These are phyloP conservation scores for Geoglossum cookeanum DNA, from an alignment of 2,329 filamentous ascomycete species.

Conservation along the genomic window DNA sequence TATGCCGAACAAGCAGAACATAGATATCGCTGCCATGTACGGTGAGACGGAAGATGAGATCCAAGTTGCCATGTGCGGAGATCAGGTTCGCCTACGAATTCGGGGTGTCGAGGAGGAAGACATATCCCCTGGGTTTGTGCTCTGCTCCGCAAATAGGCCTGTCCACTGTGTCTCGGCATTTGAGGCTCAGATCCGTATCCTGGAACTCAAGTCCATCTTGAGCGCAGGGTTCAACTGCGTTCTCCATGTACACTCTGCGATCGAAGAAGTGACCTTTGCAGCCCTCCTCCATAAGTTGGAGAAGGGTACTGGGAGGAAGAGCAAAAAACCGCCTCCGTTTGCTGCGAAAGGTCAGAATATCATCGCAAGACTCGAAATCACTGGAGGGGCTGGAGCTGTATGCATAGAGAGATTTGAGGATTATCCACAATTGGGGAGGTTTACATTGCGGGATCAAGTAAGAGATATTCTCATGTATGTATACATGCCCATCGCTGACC, in stretches of 20 bases:
- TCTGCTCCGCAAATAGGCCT: constrained; percentile 83
- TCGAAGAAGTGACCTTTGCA: constrained; percentile 89
- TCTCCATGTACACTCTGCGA: constrained; percentile 88
- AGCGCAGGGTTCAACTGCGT: constrained; percentile 96
- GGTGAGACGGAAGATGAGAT: constrained; percentile 95
- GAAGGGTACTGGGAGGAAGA: constrained; percentile 84
- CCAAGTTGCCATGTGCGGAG: constrained; percentile 62
- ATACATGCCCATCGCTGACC: constrained; percentile 14
- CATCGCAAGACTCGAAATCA: constrained; percentile 80
- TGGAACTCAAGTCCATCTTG: constrained; percentile 87
- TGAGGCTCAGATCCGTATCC: constrained; percentile 88
- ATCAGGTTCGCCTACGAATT: constrained; percentile 81
- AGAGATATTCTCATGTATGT: constrained; percentile 13
- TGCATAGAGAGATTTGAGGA: constrained; percentile 93
- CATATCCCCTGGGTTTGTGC: constrained; percentile 82
- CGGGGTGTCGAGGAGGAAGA: constrained; percentile 96
- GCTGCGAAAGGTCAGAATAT: constrained; percentile 68
- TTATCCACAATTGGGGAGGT: constrained; percentile 82
- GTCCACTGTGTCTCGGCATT: constrained; percentile 81
- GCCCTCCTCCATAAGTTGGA: constrained; percentile 83
- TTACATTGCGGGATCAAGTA: constrained; percentile 78
- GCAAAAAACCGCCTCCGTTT: constrained; percentile 81
- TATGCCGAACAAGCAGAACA: constrained; percentile 82
- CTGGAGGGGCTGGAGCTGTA: constrained; percentile 64
- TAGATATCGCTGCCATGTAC: constrained; percentile 71